Conservation (phyloP, 2,329 filamentous ascomycete species). For the Tolypocladium album region DNA sequence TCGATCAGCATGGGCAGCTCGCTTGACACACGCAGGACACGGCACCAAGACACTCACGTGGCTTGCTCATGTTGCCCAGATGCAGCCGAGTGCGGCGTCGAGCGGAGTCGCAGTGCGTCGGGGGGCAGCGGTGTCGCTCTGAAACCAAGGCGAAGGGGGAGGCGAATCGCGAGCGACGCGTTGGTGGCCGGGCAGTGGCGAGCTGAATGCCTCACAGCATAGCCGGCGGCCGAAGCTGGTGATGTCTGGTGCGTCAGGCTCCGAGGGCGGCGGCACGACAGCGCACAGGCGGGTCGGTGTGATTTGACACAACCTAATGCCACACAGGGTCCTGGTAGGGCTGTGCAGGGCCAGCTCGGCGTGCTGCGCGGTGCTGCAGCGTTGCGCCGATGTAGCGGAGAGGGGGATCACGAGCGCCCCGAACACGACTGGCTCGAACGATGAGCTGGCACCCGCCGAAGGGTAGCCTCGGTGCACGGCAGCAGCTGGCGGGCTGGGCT, state of each 20-base stretch:
- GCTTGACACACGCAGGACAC: too few relatives aligned
- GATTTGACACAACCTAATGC: not conserved
- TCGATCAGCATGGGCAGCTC: not conserved
- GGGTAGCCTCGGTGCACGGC: not conserved
- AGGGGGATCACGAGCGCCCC: not conserved
- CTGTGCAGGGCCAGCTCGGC: not conserved
- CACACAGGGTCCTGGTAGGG: not conserved
- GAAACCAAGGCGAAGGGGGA: not conserved
- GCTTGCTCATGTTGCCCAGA: conserved; percentile 2
- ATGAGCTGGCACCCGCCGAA: conserved; percentile 1
- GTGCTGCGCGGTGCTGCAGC: not conserved
- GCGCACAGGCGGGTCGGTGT: not conserved
- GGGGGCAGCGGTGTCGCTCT: not conserved
- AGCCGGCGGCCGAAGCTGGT: conserved; percentile 1
- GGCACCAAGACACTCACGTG: not conserved
- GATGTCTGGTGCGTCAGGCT: conserved; percentile 1
- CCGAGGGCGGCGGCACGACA: not conserved
- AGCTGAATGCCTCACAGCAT: conserved; percentile 4
- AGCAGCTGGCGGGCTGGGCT: not conserved
- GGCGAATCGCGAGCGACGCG: not conserved
- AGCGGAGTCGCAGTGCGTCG: not conserved
- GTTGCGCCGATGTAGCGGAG: not conserved
- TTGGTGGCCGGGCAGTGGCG: not conserved
- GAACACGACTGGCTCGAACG: not conserved
- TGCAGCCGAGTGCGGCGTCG: not conserved